A percentile compares a stretch with the other conserved stretches of the same genome.
Conservation (phyloP, 176 grass and related monocot genomes). For the Puya raimondii region DNA sequence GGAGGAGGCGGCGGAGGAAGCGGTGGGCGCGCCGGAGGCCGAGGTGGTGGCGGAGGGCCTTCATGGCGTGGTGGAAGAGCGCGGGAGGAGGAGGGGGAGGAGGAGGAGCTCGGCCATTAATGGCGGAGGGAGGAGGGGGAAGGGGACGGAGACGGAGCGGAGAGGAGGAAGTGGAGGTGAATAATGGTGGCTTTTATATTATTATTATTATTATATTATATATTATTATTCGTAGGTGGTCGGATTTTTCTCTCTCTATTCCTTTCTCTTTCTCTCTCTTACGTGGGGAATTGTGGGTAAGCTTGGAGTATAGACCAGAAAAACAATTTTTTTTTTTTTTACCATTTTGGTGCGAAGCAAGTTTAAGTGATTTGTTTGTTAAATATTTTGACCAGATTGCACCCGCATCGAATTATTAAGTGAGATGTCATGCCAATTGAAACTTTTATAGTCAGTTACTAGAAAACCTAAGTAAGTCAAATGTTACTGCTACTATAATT, state of each 20-base stretch:
- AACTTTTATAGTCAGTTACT: too few relatives aligned
- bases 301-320: too few relatives aligned
- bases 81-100: neutral
- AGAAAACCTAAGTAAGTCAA: too few relatives aligned
- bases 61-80: neutral
- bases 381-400: too few relatives aligned
- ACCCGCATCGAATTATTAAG: too few relatives aligned
- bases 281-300: too few relatives aligned
- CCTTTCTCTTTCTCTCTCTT: neutral
- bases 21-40: conserved; percentile 46
- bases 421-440: too few relatives aligned
- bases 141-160: neutral
- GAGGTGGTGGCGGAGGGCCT: conserved; percentile 18
- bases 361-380: too few relatives aligned
- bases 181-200: neutral
- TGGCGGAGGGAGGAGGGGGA: neutral
- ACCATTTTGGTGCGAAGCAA: too few relatives aligned
- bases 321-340: neutral
- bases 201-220: neutral
- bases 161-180: neutral
- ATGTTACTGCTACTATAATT: too few relatives aligned
- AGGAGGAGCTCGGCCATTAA: too few relatives aligned
- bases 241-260: neutral
- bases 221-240: too few relatives aligned
- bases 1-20: conserved; percentile 56